A percentile compares a stretch with the other conserved stretches of the same genome.
phyloP scores from a whole-genome alignment of 306 rosid genomes.

The Cicer judaicum region DNA sequence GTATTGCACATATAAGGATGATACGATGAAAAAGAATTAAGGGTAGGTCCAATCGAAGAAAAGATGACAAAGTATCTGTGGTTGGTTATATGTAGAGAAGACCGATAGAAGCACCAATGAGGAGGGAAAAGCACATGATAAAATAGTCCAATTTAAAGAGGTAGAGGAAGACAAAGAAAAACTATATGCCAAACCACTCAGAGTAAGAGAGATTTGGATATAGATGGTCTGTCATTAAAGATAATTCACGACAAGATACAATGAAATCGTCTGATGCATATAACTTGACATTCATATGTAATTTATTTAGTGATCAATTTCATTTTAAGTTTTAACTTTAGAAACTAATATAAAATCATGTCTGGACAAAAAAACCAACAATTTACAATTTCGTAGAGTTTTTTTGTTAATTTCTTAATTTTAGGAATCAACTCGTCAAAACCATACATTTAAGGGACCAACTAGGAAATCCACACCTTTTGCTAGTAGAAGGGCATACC shows the following conservation, averaged over 20 bases:
- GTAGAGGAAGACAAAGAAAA: neutral
- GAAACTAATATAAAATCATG: neutral
- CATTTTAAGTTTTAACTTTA: neutral
- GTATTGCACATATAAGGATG: neutral
- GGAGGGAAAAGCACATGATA: neutral
- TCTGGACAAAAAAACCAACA: neutral
- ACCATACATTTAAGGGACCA: neutral
- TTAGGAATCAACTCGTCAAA: neutral
- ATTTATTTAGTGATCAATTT: neutral
- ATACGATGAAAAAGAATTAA: neutral
- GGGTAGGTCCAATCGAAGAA: neutral
- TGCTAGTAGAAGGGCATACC: constrained; percentile 13
- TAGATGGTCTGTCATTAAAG: neutral
- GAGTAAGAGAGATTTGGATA: neutral
- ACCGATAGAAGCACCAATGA: neutral
- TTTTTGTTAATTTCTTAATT: neutral
- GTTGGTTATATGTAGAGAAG: neutral
- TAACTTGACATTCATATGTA: neutral
- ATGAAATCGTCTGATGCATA: neutral
- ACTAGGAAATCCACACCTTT: neutral
- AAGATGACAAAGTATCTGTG: neutral
- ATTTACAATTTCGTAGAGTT: neutral
- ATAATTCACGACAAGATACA: neutral
- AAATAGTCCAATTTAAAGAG: neutral
- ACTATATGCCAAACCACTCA: neutral